Evolutionary conservation across 2,329 filamentous ascomycete genomes (phyloP), one percentile per base, ranked within the genome.

Genomic region (Nigrograna mackinnonii): DNA sequence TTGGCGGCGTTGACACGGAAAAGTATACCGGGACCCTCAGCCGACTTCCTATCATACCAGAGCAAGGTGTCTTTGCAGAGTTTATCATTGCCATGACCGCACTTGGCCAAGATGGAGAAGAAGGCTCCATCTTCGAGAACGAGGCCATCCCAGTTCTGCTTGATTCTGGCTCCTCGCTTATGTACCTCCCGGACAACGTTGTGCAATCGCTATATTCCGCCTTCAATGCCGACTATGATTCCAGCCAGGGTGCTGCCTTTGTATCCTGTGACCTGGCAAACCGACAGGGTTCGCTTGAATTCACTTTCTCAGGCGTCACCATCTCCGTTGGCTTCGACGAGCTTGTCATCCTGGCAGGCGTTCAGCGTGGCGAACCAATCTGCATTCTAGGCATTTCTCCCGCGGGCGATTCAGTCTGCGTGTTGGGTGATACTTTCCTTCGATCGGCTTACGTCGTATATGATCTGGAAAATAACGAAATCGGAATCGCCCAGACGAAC

Each of bases 1-100:
- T 92, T 53, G 89, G 89, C 28, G 89, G 87, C n/a, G 82, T 91
- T 44, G 87, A 92, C 62, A 87, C 82, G 0, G 79, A 78, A 45
- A 91, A 91, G 62, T 94, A 83, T 67, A 63, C 74, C 0, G 87
- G 87, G 35, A 66, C 79, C 2, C 74, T 91, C 22, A 75, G 77
- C 34, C 79, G 76, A 5, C 73, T 91, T 20, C 75, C 84, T 13
- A 74, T 90, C 46, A 71, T 83, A 54, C 62, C 75, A 39, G 63
- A 70, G 30, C 47, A 62, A 6, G 67, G 67, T 17, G 49, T 72
- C 38, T 80, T 82, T 28, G 79, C 83, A 4, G 73, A 75, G 43
- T 74, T 76, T 54, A 65, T 78, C 61, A 77, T 81, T 35, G 76
- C 74, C 2, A 55, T 80, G 49, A 79, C 77, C 4, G 72, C 64